Base-by-base conservation (phyloP, 208 protist genomes). In the Leishmania gerbilli region DNA sequence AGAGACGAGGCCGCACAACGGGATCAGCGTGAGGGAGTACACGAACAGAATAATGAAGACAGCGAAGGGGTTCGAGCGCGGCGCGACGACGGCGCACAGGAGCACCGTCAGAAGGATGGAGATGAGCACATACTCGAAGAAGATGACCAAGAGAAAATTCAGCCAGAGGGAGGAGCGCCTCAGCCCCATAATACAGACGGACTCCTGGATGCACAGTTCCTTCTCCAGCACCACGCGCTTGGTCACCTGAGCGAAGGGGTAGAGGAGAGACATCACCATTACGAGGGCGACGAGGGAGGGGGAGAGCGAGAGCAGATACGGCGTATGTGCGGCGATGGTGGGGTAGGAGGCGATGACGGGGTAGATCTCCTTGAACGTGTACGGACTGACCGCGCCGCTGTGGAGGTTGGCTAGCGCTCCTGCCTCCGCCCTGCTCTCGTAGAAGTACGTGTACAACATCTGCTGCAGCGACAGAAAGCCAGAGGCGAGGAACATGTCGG, bases 201-300 rank as follows among this genome's bases (percentile, higher is more conserved):
- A 89, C 76, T 97, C 90, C 31, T 91, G 89, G 15, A 97, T 87
- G 62, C 88, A 89, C 64, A 95, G 76, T 76, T 97, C 94, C 83
- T 97, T 97, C 76, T 97, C 92, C 56, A 92, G 47, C n/a, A 97
- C 93, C 55, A 97, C 81, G n/a, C 90, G 89, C 82, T 91, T 94
- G 27, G 91, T 93, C 81, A 91, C 82, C 78, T 79, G 77, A 42
- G 75, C 37, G 55, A 74, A 85, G n/a, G 82, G 82, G 82, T 85
- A 85, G 64, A 96, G 76, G 68, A 93, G 89, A 8, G 79, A 74
- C 24, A 96, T 75, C 19, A 93, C 90, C 75, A 96, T 45, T n/a
- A 96, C 74, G 67, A 93, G 89, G 74, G 90, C 78, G 51, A 86
- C 76, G 65, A 89, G 82, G 2, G 82, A 78, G 8, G 79, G 69